Evolutionary conservation across 352 stramenopile genomes (phyloP), one percentile per base, ranked within the genome.

Genomic region (Phytophthora rubi): DNA sequence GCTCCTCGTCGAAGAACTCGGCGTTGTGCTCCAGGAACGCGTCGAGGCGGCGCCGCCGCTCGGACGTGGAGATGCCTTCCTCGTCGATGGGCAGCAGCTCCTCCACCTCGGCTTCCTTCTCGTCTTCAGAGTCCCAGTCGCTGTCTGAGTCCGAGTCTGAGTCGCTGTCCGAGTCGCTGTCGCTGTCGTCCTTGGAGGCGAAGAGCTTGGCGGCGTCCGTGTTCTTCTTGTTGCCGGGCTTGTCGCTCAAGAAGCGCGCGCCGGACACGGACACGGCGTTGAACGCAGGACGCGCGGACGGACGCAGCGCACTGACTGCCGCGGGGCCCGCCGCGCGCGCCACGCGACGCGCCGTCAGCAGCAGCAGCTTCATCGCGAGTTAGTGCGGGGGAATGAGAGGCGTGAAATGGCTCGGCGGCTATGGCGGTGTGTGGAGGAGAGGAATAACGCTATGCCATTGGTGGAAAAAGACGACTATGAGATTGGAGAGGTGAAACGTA

Each of bases 1-100:
- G 82, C 76, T 89, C 73, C 45, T 93, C 86, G 65, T 93, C 83
- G 73, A 81, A 91, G 62, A 80, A 85, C 15, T 93, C 80, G 45
- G 72, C 72, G 21, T 88, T 85, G 48, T 89, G 75, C 47, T 76
- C 67, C 51, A 79, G 42, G 48, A 76, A 79, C 9, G 55, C 68
- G 23, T 76, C 51, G 0, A 79, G 72, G 16, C 72, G 72, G 39
- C 68, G 68, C 10, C 68, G 68, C 45, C 72, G 60, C 60, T 79
- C 72, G 4, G 45, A 45, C 10, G 33, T 68, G 7, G 68, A 74
- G 45, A 79, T 79, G n/a, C 68, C 68, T 55, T 79, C 72, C 51
- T 79, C 72, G 26, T 79, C 72, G 28, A 79, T 79, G n/a, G 72
- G 55, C 37, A 76, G 63, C 33, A 79, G 35, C 39, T 79, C 55